phyloP scores from a whole-genome alignment of 371 early-diverging fungal species.

The Dentiscutata heterogama region DNA sequence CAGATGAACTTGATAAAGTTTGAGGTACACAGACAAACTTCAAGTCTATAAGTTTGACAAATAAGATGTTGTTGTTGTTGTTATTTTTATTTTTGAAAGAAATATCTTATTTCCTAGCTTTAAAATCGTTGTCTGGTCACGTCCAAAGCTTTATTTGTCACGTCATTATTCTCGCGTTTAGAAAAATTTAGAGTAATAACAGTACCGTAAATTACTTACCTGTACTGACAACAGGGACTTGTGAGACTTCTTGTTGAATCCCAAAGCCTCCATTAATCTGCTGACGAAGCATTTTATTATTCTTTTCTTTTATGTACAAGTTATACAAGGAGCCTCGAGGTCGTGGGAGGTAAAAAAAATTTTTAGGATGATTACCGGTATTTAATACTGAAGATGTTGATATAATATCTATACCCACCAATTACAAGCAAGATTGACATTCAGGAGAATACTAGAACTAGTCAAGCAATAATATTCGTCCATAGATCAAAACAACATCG shows the following conservation, averaged over 20 bases:
- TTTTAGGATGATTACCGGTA: not conserved
- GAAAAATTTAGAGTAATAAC: not conserved
- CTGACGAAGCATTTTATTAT: conserved; percentile 18
- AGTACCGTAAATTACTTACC: not conserved
- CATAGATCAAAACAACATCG: too few relatives aligned
- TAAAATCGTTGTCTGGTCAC: not conserved
- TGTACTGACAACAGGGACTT: conserved; percentile 11
- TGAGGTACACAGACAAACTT: not conserved
- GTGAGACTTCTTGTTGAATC: not conserved
- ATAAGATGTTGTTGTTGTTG: not conserved
- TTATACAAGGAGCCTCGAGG: conserved; percentile 12
- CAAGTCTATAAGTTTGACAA: not conserved
- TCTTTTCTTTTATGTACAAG: not conserved
- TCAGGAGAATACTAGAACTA: too few relatives aligned
- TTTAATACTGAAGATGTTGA: conserved; percentile 18
- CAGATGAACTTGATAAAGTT: not conserved
- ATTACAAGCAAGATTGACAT: too few relatives aligned
- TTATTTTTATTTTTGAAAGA: not conserved
- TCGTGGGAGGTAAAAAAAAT: conserved; percentile 13
- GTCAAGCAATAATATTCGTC: too few relatives aligned
- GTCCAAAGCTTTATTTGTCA: conserved; percentile 15
- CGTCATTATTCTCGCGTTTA: conserved; percentile 23
- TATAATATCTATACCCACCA: not conserved
- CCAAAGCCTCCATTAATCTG: conserved; percentile 16
- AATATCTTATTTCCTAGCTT: not conserved